Conservation (phyloP, 2,329 filamentous ascomycete species). For the Cercospora sesami region DNA sequence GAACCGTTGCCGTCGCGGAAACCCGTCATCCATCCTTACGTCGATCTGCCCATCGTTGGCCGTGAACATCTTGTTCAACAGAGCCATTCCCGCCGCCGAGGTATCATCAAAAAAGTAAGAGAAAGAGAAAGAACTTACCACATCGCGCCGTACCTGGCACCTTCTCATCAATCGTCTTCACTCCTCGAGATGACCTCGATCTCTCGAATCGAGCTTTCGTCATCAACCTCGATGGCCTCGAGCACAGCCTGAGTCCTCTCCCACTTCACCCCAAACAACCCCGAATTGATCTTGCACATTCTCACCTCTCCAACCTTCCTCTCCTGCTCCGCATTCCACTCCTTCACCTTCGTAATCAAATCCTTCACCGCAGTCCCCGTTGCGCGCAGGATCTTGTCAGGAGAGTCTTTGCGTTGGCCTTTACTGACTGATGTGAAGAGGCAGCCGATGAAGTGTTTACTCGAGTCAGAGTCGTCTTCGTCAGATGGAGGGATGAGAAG, state of each 20-base stretch:
- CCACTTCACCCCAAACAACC: constrained; percentile 59
- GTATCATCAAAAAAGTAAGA: background rate
- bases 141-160: background rate
- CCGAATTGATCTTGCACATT: constrained; percentile 53
- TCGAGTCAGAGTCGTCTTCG: constrained; percentile 28
- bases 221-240: constrained; percentile 40
- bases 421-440: constrained; percentile 57
- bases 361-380: constrained; percentile 53
- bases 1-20: background rate
- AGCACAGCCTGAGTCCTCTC: constrained; percentile 49
- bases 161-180: constrained; percentile 12
- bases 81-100: background rate
- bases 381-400: constrained; percentile 49
- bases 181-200: constrained; percentile 28
- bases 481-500: constrained; percentile 55
- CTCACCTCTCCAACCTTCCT: constrained; percentile 23
- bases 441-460: constrained; percentile 57
- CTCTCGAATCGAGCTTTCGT: constrained; percentile 22
- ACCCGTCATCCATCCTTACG: background rate
- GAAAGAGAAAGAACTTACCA: background rate
- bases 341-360: constrained; percentile 48
- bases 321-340: constrained; percentile 27
- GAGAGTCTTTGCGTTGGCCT: constrained; percentile 48
- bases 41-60: background rate
- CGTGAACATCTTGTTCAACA: background rate